phyloP scores from a whole-genome alignment of 179 eudicot genomes.

The Drosera spatulata region DNA sequence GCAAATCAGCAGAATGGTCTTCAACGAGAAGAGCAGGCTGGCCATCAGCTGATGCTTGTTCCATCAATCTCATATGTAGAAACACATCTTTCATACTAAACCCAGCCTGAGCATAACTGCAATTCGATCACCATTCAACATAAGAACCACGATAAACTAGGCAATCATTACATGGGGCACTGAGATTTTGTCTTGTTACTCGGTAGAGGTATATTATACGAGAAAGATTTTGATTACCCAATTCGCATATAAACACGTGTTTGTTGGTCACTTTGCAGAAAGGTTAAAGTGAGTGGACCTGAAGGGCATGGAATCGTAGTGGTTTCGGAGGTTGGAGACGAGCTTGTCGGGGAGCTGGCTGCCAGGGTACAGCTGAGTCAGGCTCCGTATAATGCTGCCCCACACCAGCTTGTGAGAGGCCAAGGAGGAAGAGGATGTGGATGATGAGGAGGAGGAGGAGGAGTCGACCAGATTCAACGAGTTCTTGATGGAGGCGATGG shows the following conservation, averaged over 20 bases:
- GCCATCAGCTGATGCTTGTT: constrained; percentile 64
- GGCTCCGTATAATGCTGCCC: too few relatives aligned
- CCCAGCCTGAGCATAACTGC: constrained; percentile 90
- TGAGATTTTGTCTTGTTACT: too few relatives aligned
- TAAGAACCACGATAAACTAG: too few relatives aligned
- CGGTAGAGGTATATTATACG: too few relatives aligned
- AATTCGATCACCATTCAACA: neutral
- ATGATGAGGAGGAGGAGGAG: constrained; percentile 43
- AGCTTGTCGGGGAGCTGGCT: too few relatives aligned
- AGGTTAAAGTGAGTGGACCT: constrained; percentile 26
- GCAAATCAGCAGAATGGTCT: constrained; percentile 57
- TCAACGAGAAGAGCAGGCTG: constrained; percentile 69
- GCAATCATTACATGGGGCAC: too few relatives aligned
- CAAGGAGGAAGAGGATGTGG: constrained; percentile 73
- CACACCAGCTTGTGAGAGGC: constrained; percentile 24
- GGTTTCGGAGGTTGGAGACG: constrained; percentile 50
- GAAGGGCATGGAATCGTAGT: constrained; percentile 79
- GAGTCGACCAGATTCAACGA: constrained; percentile 66
- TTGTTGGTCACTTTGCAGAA: neutral
- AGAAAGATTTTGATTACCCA: too few relatives aligned
- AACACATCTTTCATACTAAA: constrained; percentile 96
- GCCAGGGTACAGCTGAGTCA: too few relatives aligned
- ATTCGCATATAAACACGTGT: too few relatives aligned
- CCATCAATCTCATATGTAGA: constrained; percentile 72
- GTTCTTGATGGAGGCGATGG: constrained; percentile 78